Base-by-base conservation (phyloP, 1,284 basidiomycete species). In the Pseudozyma sp. region DNA sequence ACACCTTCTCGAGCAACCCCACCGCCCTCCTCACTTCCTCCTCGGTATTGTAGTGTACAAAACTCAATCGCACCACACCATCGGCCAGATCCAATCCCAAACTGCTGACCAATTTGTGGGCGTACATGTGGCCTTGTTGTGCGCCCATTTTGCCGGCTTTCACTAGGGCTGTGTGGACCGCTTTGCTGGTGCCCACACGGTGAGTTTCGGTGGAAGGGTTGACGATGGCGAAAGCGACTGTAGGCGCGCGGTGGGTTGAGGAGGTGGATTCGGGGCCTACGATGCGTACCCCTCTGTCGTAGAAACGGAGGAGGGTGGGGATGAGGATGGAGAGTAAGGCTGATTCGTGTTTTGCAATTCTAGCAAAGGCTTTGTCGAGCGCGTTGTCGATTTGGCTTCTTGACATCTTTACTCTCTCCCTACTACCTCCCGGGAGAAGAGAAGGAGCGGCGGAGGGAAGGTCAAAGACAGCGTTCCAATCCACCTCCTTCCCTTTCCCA, bases 21-120 rank as follows among this genome's bases (percentile, higher is more conserved):
- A 51, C 91, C 87, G 76, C 92, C 89, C 77, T 73, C 86, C 57
- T 88, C 82, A 92, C 91, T 79, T 93, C 92, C 51, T 89, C 88
- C 1, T 90, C 86, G 0, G 92, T 92, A 82, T 93, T 92, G 81
- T 93, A 92, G 77, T 93, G 92, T 18, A 92, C 91, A n/a, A 93
- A 85, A 4, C 91, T 92, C 65, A 93, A 89, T 10, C 92, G 88
- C 38, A 92, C 90, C 2, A 92, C 89, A 0, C 90, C 91, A 73
- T 92, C 91, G 78, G 79, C 61, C 38, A 69, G 8, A 53, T 58
- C 54, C 9, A 77, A 19, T 1, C 51, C 59, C 7, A 91, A 85
- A 39, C 85, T 83, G 8, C 88, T 86, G 10, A 92, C 86, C 13
- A 93, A 86, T 0, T 88, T 89, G 80, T 91, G 91, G 4, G 92